A percentile compares a stretch with the other conserved stretches of the same genome.
These are phyloP conservation scores for Lachnellula subtilissima DNA, from an alignment of 2,329 filamentous ascomycete species.

Conservation along the genomic window DNA sequence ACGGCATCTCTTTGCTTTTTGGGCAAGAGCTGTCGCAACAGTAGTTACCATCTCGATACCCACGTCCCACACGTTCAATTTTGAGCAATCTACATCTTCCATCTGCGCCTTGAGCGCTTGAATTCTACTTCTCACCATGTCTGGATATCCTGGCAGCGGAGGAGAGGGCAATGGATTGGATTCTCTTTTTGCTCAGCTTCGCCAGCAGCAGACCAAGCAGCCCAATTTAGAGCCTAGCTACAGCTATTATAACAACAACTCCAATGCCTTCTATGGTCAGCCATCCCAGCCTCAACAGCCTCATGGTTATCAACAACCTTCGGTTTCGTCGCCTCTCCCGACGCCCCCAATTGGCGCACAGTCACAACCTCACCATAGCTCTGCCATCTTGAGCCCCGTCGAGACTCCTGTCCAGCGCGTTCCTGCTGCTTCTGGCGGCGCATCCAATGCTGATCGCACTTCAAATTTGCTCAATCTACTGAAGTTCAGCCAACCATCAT, in stretches of 20 bases:
- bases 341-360: slow-evolving; percentile 49
- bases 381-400: slow-evolving; percentile 55
- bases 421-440: slow-evolving; percentile 30
- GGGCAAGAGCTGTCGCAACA: slow-evolving; percentile 9
- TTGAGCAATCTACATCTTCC: slow-evolving; percentile 25
- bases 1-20: slow-evolving; percentile 2
- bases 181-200: slow-evolving; percentile 32
- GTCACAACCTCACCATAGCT: slow-evolving; percentile 47
- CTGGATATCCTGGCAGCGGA: slow-evolving; percentile 30
- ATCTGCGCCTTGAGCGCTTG: slow-evolving; percentile 31
- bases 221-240: slow-evolving; percentile 27
- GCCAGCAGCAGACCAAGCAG: slow-evolving; percentile 25
- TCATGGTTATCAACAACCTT: slow-evolving; percentile 47
- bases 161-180: slow-evolving; percentile 29
- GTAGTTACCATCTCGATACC: slow-evolving; percentile 2
- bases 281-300: slow-evolving; percentile 19
- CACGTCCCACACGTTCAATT: slow-evolving; percentile 12
- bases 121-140: slow-evolving; percentile 26
- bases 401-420: slow-evolving; percentile 36
- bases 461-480: slow-evolving; percentile 59
- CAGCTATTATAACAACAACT: slow-evolving; percentile 27
- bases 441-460: slow-evolving; percentile 43
- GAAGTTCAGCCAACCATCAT: slow-evolving; percentile 52
- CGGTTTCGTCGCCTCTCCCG: slow-evolving; percentile 53
- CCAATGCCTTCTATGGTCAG: slow-evolving; percentile 26